Percentiles rank a stretch among this genome's conserved stretches.
These are phyloP conservation scores for Paramecium biaurelia DNA, from an alignment of 73 alveolate genomes.

Conservation along the genomic window DNA sequence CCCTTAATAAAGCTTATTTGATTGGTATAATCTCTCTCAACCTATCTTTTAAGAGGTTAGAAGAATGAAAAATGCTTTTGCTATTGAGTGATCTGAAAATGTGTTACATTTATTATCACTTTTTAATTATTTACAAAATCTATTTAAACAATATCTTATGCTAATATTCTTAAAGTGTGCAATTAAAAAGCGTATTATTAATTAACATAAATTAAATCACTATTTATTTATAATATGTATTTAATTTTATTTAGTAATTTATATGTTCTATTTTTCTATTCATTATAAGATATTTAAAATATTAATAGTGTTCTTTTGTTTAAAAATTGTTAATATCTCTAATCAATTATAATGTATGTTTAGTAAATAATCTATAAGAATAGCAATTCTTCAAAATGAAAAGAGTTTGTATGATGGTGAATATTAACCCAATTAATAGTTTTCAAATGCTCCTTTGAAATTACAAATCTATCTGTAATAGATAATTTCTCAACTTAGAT, in stretches of 20 bases:
- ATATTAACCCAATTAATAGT: too few relatives aligned
- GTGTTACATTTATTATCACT: background rate
- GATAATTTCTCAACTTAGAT: background rate
- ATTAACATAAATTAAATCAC: background rate
- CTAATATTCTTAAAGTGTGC: slow-evolving; percentile 32
- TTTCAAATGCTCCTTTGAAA: too few relatives aligned
- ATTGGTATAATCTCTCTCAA: slow-evolving; percentile 71
- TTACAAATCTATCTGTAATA: too few relatives aligned
- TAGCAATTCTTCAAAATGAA: background rate
- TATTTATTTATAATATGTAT: background rate
- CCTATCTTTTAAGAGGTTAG: slow-evolving; percentile 62
- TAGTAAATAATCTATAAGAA: too few relatives aligned
- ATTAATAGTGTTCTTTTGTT: too few relatives aligned
- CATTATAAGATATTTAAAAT: background rate
- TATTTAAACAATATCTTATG: background rate
- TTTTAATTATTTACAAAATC: background rate
- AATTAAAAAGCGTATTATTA: background rate
- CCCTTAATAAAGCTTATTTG: slow-evolving; percentile 50
- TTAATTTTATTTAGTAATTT: background rate
- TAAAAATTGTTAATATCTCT: too few relatives aligned
- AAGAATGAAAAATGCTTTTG: background rate
- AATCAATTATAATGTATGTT: too few relatives aligned
- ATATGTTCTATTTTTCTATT: background rate
- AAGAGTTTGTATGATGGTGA: background rate
- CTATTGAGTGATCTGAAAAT: background rate